Evolutionary conservation across 2,329 filamentous ascomycete genomes (phyloP).

Genomic region (Keithomyces neogunnii): DNA sequence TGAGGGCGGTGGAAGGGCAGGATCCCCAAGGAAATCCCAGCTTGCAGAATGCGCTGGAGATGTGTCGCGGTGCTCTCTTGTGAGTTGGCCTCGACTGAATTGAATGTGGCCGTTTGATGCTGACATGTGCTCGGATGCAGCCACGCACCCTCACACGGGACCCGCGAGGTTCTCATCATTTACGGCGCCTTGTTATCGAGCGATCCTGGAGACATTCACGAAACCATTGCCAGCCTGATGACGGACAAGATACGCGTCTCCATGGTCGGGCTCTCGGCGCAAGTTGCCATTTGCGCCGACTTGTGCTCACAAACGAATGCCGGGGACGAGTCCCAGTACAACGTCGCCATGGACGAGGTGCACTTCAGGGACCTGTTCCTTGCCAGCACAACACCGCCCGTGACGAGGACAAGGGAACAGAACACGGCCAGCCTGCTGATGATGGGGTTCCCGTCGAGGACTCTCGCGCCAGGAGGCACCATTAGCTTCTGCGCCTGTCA

Average conservation of each 20-base stretch:
- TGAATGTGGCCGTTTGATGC: not conserved
- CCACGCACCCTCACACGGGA: constrained; percentile 88
- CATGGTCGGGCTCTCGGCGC: constrained; percentile 82
- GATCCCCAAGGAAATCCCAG: constrained; percentile 70
- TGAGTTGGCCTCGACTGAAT: constrained; percentile 27
- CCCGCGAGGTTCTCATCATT: constrained; percentile 82
- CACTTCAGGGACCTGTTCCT: constrained; percentile 88
- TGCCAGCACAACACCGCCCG: constrained; percentile 79
- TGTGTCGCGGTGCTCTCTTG: constrained; percentile 88
- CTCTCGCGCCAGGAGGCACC: constrained; percentile 57
- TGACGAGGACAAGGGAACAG: constrained; percentile 58
- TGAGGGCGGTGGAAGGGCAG: constrained; percentile 57
- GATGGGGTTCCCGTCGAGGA: constrained; percentile 95
- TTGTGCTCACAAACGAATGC: constrained; percentile 82
- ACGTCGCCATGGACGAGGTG: constrained; percentile 65
- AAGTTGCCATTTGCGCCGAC: constrained; percentile 86
- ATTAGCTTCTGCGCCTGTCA: constrained; percentile 85
- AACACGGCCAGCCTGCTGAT: constrained; percentile 65
- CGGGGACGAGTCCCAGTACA: constrained; percentile 68
- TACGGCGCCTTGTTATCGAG: constrained; percentile 85
- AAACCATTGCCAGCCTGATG: constrained; percentile 73
- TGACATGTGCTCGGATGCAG: constrained; percentile 28
- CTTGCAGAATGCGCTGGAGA: constrained; percentile 90
- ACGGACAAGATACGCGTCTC: constrained; percentile 78
- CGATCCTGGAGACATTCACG: constrained; percentile 91